Base-by-base conservation (phyloP, 768 basidiomycete genomes). In the Suillus plorans region DNA sequence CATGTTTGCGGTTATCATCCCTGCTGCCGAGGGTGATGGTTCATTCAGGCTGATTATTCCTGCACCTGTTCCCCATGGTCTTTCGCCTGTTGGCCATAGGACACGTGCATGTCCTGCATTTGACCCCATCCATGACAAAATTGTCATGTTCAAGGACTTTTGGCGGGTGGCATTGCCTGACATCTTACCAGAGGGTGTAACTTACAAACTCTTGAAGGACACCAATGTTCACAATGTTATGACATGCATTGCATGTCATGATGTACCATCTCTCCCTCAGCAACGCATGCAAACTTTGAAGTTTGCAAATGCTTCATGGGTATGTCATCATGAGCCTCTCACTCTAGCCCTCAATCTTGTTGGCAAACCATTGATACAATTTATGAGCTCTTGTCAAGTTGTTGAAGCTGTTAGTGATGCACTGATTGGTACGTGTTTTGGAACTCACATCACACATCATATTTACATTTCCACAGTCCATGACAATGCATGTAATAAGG, bases 151-250 rank as follows among this genome's bases (percentile, higher is more conserved):
- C 60, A 60, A 45, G 25, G 60, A 60, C 18, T 60, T 42, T 20
- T 60, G 60, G 60, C 9, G 4, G 25, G 25, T 60, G 18, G 20
- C 25, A 10, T 45, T 34, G 6, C 7, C 42, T 1, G 53, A 50
- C 4, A 34, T 71, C 37, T 61, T 67, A 42, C 66, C 69, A 16
- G 78, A 77, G 63, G 62, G 64, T 1, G 66, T 65, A 2, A 69
- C 69, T 10, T 66, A 76, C 16, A 25, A 28, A 22, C 45, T 52
- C 4, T 65, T 79, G 52, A 68, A 73, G 4, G 31, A 62, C 5
- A 28, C 57, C 2, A 25, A 61, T 0, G 70, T 77, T 4, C 62
- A 56, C 13, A 62, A 76, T 62, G 61, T 80, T 22, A 73, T 77
- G 0, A 22, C n/a, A 25, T 49, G 47, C 47, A 49, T 49, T 25